phyloP scores from a whole-genome alignment of 495 filamentous ascomycete genomes.

The Penicillium pulvis region DNA sequence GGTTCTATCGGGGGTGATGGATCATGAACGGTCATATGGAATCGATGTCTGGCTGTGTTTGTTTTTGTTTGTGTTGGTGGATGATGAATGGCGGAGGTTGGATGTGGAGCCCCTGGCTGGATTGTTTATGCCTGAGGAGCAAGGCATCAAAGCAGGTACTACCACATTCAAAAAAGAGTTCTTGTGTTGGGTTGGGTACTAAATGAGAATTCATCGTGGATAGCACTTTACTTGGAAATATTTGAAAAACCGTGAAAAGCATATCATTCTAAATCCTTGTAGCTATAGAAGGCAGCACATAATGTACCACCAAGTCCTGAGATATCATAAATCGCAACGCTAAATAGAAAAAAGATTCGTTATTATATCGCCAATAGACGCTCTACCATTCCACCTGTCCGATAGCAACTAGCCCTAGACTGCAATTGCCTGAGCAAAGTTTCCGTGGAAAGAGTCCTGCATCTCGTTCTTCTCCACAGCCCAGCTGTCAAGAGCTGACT shows the following conservation, averaged over 20 bases:
- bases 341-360: background rate
- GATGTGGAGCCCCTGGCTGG: too few species aligned
- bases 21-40: too few species aligned
- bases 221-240: too few species aligned
- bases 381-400: background rate
- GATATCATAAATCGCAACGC: background rate
- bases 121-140: too few species aligned
- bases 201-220: too few species aligned
- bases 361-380: background rate
- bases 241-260: background rate
- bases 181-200: too few species aligned
- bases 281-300: background rate
- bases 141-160: too few species aligned
- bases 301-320: background rate
- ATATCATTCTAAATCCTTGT: background rate
- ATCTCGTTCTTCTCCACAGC: conserved; percentile 10
- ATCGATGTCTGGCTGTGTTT: too few species aligned
- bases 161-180: too few species aligned
- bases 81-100: too few species aligned
- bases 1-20: too few species aligned
- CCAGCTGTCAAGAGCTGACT: conserved; percentile 8
- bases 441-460: conserved; percentile 8
- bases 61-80: too few species aligned
- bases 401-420: background rate
- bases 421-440: conserved; percentile 13